Percentiles rank a stretch among this genome's conserved stretches.
Conservation (phyloP, 306 rosid genomes). For the Prunus dulcis region DNA sequence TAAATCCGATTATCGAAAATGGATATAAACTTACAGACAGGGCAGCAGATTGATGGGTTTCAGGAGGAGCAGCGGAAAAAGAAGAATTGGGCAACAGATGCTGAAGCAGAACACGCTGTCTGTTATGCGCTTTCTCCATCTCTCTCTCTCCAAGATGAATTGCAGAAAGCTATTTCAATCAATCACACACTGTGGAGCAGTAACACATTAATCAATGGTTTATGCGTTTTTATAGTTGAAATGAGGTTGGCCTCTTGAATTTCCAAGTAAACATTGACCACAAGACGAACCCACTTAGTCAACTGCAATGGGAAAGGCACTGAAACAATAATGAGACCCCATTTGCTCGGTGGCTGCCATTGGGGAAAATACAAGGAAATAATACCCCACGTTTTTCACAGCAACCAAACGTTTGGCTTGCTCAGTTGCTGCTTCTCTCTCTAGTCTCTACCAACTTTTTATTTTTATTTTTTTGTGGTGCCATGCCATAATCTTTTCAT, state of each 20-base stretch:
- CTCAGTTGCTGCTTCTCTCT: neutral
- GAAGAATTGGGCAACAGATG: slow-evolving; percentile 67
- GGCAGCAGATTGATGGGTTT: slow-evolving; percentile 34
- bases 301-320: neutral
- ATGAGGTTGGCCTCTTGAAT: neutral
- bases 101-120: slow-evolving; percentile 64
- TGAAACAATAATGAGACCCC: neutral
- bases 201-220: neutral
- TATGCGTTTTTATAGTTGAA: neutral
- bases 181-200: neutral
- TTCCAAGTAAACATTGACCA: neutral
- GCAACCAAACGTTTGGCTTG: neutral
- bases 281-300: neutral
- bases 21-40: slow-evolving; percentile 49
- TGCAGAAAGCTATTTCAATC: neutral
- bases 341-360: neutral
- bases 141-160: slow-evolving; percentile 6
- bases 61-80: slow-evolving; percentile 14
- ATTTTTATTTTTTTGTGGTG: neutral
- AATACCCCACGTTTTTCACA: neutral
- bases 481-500: neutral
- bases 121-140: slow-evolving; percentile 76
- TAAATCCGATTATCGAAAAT: neutral
- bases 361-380: neutral
- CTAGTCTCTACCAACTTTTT: neutral